Evolutionary conservation across 345 rosid species (phyloP).

Genomic region (Hibiscus tridactylites): DNA sequence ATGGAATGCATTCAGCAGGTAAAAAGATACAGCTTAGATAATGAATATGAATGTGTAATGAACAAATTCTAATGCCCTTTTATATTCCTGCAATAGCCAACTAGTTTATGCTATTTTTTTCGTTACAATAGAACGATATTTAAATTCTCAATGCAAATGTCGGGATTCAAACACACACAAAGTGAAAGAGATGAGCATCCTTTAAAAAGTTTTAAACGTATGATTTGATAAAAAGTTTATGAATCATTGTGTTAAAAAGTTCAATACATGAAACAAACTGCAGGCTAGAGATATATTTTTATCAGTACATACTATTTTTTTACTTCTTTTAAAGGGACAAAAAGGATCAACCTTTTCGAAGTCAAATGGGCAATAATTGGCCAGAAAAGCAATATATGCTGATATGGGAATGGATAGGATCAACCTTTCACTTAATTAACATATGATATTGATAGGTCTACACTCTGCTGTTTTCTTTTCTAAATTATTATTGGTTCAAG

Average conservation of each 20-base stretch:
- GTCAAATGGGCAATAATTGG: not conserved
- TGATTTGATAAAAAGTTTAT: too few relatives aligned
- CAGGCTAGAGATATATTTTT: too few relatives aligned
- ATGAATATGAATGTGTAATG: not conserved
- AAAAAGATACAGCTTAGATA: not conserved
- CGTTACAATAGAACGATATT: conserved; percentile 32
- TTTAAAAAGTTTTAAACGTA: too few relatives aligned
- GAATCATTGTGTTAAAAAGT: too few relatives aligned
- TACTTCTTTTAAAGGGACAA: too few relatives aligned
- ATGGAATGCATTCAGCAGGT: conserved; percentile 66
- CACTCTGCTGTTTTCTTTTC: too few relatives aligned
- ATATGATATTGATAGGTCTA: too few relatives aligned
- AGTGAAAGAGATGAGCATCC: too few relatives aligned
- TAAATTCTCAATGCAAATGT: conserved; percentile 41
- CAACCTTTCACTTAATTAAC: not conserved
- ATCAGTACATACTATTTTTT: too few relatives aligned
- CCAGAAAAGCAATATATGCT: not conserved
- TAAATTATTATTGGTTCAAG: not conserved
- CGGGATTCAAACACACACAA: conserved; percentile 1
- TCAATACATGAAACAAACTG: too few relatives aligned
- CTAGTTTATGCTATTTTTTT: conserved; percentile 39
- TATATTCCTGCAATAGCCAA: conserved; percentile 53
- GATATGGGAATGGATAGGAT: not conserved
- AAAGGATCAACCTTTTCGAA: not conserved
- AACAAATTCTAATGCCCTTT: conserved; percentile 2